Conservation (phyloP, 1,284 basidiomycete genomes). For the Phlebopus sp. region DNA sequence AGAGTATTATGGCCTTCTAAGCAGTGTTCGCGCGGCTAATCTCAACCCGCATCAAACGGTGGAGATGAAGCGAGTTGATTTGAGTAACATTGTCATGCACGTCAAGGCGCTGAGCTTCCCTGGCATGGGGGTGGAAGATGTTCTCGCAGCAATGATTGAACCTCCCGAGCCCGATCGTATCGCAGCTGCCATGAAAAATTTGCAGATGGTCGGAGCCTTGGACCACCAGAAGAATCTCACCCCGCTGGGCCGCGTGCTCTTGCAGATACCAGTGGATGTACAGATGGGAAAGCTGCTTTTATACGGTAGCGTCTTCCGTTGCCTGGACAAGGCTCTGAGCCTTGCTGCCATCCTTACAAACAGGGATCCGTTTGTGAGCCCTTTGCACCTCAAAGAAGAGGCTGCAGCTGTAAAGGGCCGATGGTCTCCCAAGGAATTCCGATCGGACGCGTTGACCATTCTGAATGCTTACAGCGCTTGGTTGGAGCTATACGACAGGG, state of each 20-base stretch:
- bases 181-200: constrained; percentile 74
- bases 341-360: constrained; percentile 89
- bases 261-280: constrained; percentile 88
- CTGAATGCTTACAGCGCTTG: constrained; percentile 84
- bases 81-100: constrained; percentile 94
- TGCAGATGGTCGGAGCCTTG: constrained; percentile 88
- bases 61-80: constrained; percentile 94
- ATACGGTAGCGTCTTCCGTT: constrained; percentile 92
- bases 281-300: constrained; percentile 89
- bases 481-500: constrained; percentile 67
- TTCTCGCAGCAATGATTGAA: constrained; percentile 84
- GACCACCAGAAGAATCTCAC: constrained; percentile 80
- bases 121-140: constrained; percentile 84
- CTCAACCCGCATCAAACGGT: constrained; percentile 87
- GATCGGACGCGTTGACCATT: constrained; percentile 83
- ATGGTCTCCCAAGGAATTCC: constrained; percentile 79
- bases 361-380: constrained; percentile 88
- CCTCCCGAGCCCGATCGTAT: constrained; percentile 84
- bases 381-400: constrained; percentile 65
- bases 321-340: constrained; percentile 86
- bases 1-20: constrained; percentile 88
- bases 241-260: constrained; percentile 83
- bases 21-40: constrained; percentile 58
- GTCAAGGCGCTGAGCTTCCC: constrained; percentile 96
- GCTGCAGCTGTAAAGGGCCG: constrained; percentile 72